Conservation (phyloP, 441 rosid species). For the Aleurites moluccanus region DNA sequence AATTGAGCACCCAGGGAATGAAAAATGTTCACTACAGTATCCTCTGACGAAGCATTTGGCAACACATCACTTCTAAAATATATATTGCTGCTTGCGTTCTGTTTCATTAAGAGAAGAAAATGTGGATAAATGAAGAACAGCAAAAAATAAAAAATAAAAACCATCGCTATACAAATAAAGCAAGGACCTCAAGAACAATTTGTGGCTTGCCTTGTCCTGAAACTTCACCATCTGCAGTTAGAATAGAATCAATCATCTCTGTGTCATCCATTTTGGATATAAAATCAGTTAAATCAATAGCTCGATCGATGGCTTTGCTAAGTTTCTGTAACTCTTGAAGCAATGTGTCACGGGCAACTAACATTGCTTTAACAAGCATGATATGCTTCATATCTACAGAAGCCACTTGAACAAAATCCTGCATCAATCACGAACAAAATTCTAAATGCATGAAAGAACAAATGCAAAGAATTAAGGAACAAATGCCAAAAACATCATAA, state of each 20-base stretch:
- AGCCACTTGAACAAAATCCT: conserved; percentile 49
- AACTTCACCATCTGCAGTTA: conserved; percentile 32
- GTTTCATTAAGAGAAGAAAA: conserved; percentile 31
- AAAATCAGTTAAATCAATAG: conserved; percentile 57
- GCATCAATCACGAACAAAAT: conserved; percentile 31
- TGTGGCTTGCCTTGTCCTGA: conserved; percentile 64
- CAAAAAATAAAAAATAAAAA: background rate
- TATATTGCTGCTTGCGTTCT: conserved; percentile 45
- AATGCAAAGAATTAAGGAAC: background rate
- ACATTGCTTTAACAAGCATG: conserved; percentile 63
- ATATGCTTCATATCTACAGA: conserved; percentile 48
- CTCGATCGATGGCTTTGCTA: conserved; percentile 53
- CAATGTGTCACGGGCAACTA: conserved; percentile 59
- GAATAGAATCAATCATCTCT: conserved; percentile 38
- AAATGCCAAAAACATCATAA: background rate
- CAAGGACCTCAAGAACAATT: conserved; percentile 75
- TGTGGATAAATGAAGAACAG: conserved; percentile 7
- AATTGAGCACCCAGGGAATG: conserved; percentile 64
- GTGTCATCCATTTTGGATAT: conserved; percentile 45
- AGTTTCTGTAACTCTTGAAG: conserved; percentile 65
- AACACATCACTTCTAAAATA: conserved; percentile 40
- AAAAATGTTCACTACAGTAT: conserved; percentile 48
- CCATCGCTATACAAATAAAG: conserved; percentile 27
- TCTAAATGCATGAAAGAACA: conserved; percentile 12
- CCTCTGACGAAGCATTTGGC: conserved; percentile 44